Conservation (phyloP, 2,329 filamentous ascomycete genomes). For the Ophiostoma sp. region DNA sequence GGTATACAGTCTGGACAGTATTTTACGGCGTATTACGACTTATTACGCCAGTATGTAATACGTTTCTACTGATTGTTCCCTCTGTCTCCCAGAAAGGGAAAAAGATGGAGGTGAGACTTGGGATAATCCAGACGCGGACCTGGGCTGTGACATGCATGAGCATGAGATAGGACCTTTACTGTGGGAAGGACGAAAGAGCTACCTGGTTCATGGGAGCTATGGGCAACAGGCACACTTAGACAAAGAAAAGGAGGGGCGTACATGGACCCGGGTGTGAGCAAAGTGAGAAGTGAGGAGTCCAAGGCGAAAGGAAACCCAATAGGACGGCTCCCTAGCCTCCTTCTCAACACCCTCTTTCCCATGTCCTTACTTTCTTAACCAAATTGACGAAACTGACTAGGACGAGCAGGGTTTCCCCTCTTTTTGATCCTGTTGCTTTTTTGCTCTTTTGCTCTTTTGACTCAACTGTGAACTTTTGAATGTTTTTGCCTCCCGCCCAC, state of each 20-base stretch:
- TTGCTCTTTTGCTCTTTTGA: background rate
- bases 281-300: background rate
- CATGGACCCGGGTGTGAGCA: background rate
- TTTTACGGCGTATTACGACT: background rate
- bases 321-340: background rate
- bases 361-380: background rate
- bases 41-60: background rate
- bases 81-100: background rate
- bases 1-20: background rate
- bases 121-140: slow-evolving; percentile 6
- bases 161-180: background rate
- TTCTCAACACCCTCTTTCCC: slow-evolving; percentile 11
- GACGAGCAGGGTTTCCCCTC: background rate
- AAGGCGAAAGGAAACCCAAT: background rate
- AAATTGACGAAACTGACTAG: background rate
- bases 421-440: background rate
- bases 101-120: background rate
- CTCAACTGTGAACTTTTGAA: background rate
- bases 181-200: background rate
- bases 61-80: background rate
- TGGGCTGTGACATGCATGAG: slow-evolving; percentile 2
- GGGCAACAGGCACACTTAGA: background rate
- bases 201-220: background rate
- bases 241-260: slow-evolving; percentile 2
- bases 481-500: no score